Evolutionary conservation across 805 yeast species (phyloP).

Genomic region (Wickerhamomyces queroliae): DNA sequence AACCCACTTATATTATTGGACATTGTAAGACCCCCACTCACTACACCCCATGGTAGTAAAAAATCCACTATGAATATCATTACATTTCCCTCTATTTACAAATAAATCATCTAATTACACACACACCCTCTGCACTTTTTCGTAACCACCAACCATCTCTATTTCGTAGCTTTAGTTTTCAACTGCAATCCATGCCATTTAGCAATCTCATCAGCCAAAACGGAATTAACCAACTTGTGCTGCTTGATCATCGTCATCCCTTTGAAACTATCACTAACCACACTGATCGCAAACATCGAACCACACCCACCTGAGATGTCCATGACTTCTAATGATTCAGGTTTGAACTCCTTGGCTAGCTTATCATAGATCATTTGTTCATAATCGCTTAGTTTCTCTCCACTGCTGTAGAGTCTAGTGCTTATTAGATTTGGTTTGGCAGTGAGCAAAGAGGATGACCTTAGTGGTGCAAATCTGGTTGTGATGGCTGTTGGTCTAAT

Average conservation of each 20-base stretch:
- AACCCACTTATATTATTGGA: too few species aligned
- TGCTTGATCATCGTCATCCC: conserved; percentile 85
- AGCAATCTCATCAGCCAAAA: conserved; percentile 76
- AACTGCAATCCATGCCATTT: conserved; percentile 96
- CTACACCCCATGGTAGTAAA: too few species aligned
- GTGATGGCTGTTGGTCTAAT: not conserved
- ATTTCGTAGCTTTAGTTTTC: conserved; percentile 53
- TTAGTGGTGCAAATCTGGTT: not conserved
- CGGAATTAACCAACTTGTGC: conserved; percentile 81
- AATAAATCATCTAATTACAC: too few species aligned
- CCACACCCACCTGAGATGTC: conserved; percentile 98
- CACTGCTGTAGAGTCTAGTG: conserved; percentile 1
- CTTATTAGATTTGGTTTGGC: not conserved
- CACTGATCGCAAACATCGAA: conserved; percentile 88
- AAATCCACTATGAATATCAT: too few species aligned
- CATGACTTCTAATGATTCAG: conserved; percentile 57
- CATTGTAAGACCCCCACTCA: too few species aligned
- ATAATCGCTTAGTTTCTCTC: conserved; percentile 40
- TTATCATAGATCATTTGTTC: conserved; percentile 59
- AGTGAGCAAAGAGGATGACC: not conserved
- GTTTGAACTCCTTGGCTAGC: conserved; percentile 50
- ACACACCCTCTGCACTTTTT: too few species aligned
- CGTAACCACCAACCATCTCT: conserved; percentile 10
- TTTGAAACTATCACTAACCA: conserved; percentile 68
- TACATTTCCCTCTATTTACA: too few species aligned